Base-by-base conservation (phyloP, 306 rosid species). In the Glycine latifolia region DNA sequence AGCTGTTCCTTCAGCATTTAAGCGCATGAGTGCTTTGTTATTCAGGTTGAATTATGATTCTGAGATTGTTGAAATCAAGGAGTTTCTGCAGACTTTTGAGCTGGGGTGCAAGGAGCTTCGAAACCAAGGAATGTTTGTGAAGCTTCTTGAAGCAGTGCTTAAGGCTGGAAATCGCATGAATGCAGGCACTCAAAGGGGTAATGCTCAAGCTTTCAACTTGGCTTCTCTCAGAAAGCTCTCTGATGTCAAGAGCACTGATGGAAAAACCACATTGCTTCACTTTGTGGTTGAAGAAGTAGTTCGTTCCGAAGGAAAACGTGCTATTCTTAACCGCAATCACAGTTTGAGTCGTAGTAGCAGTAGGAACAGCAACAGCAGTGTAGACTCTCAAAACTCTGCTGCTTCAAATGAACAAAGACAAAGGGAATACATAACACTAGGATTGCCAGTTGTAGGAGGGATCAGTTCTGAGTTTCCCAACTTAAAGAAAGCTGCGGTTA, bases 81-180 rank as follows among this genome's bases (percentile, higher is more conserved):
- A 91, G 79, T 81, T 81, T 26, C 35, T 96, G 17, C 87, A 86
- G 63, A 86, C 87, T 4, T 88, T 96, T 84, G 98, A 96, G 82
- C 4, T 88, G n/a, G 97, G 88, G 5, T 93, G 97, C 82, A 86
- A 88, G 79, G 98, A 93, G 84, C 97, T 96, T 69, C 20, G 90
- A 60, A 91, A 83, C 43, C 75, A 91, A 59, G 97, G 98, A n/a
- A 88, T 96, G 14, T 94, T 96, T 56, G 70, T 91, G 86, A 96
- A 96, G 76, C 93, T 96, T 13, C 94, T 96, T 9, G 99, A 96
- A 82, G 99, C 98, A 26, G 88, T 94, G 14, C 98, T 96, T 55
- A 96, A 96, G 80, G 94, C 99, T 4, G 99, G 98, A 39, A 96
- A 96, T 71, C 90, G 97, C 3, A 89, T 96, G 97, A 96, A 96